Conservation (phyloP, 2,329 filamentous ascomycete species). For the Epichloe baconii region DNA sequence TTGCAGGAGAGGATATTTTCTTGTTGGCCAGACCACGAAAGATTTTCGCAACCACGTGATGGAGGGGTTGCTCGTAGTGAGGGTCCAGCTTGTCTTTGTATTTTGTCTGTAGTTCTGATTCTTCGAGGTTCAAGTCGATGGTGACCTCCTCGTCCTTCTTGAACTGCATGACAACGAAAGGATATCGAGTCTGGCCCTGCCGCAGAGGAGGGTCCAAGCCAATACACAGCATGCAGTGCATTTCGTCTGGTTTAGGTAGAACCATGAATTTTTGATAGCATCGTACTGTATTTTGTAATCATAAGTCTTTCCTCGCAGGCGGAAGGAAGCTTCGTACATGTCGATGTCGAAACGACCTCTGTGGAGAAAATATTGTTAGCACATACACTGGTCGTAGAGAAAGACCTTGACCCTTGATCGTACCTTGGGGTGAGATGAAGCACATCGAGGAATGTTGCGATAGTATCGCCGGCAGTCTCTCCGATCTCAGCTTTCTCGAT, state of each 20-base stretch:
- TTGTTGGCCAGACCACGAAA: slow-evolving; percentile 91
- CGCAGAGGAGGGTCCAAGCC: slow-evolving; percentile 89
- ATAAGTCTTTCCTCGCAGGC: slow-evolving; percentile 95
- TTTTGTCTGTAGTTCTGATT: slow-evolving; percentile 67
- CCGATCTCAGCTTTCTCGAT: slow-evolving; percentile 99
- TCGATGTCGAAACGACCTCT: slow-evolving; percentile 99
- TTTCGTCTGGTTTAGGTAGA: slow-evolving; percentile 94
- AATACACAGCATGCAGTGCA: slow-evolving; percentile 88
- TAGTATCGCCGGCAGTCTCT: slow-evolving; percentile 96
- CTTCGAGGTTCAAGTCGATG: slow-evolving; percentile 90
- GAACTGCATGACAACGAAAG: slow-evolving; percentile 98
- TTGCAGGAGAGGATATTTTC: slow-evolving; percentile 86
- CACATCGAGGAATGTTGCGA: slow-evolving; percentile 92
- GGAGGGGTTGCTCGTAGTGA: slow-evolving; percentile 87
- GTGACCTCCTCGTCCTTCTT: slow-evolving; percentile 96
- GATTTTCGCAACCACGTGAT: slow-evolving; percentile 87
- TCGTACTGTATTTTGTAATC: slow-evolving; percentile 99
- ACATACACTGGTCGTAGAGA: not conserved
- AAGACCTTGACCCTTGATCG: not conserved
- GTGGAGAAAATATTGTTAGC: slow-evolving; percentile 8
- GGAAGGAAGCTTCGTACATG: slow-evolving; percentile 97
- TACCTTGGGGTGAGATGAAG: slow-evolving; percentile 91
- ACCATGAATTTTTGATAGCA: slow-evolving; percentile 98
- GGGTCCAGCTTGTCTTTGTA: slow-evolving; percentile 83
- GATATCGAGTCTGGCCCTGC: slow-evolving; percentile 94